Percentiles rank a stretch among this genome's conserved stretches.
phyloP scores from a whole-genome alignment of 2,329 filamentous ascomycete genomes.

The Colletotrichum chrysophilum region DNA sequence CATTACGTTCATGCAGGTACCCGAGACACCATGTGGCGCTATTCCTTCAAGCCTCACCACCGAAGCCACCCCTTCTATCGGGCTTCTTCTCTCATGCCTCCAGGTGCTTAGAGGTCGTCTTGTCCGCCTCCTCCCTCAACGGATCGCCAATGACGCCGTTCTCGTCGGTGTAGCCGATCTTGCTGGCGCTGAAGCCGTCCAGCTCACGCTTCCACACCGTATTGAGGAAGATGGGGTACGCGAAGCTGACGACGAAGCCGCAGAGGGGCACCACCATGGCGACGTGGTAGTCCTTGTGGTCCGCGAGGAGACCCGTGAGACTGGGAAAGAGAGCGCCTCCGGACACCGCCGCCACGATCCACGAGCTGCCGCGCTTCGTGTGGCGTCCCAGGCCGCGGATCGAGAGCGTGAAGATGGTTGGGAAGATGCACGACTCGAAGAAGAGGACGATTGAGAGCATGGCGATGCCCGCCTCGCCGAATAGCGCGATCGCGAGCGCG shows the following conservation, averaged over 20 bases:
- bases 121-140: neutral
- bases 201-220: constrained; percentile 17
- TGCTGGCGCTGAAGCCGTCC: constrained; percentile 13
- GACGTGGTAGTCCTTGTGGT: constrained; percentile 29
- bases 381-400: constrained; percentile 62
- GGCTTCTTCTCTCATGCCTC: neutral
- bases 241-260: constrained; percentile 62
- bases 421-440: constrained; percentile 64
- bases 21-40: neutral
- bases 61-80: neutral
- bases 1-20: neutral
- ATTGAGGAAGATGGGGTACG: constrained; percentile 67
- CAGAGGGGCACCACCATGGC: constrained; percentile 70
- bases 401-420: constrained; percentile 60
- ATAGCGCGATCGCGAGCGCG: constrained; percentile 55
- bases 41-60: neutral
- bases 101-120: constrained; percentile 12
- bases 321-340: constrained; percentile 7
- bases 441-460: constrained; percentile 62
- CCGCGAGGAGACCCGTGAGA: constrained; percentile 7
- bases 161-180: constrained; percentile 13
- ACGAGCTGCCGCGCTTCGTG: constrained; percentile 57
- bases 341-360: constrained; percentile 4
- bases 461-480: constrained; percentile 54
- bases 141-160: constrained; percentile 12